Conservation (phyloP, 805 yeast species). For the Ogataea zsoltii region DNA sequence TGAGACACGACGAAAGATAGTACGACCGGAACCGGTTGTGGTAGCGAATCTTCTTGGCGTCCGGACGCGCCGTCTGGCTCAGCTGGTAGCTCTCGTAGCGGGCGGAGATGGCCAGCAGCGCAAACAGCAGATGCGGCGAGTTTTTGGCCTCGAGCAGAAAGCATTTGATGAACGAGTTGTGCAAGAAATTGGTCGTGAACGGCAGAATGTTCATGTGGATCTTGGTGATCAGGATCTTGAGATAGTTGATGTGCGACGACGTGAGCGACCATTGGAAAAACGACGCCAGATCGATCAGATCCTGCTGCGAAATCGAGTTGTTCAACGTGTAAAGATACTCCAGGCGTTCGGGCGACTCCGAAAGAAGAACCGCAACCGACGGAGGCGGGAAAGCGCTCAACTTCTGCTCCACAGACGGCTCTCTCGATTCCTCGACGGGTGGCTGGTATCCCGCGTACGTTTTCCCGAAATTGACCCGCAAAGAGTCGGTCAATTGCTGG, state of each 20-base stretch:
- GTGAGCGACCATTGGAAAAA: constrained; percentile 33
- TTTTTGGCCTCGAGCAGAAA: constrained; percentile 37
- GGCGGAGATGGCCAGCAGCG: constrained; percentile 74
- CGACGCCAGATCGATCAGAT: constrained; percentile 28
- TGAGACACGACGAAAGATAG: constrained; percentile 65
- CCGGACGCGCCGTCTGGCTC: constrained; percentile 19
- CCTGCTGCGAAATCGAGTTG: constrained; percentile 28
- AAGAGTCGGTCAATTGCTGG: constrained; percentile 23
- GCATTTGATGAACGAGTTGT: constrained; percentile 35
- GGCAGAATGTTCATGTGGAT: constrained; percentile 37
- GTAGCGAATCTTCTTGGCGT: constrained; percentile 32
- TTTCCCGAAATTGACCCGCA: constrained; percentile 17
- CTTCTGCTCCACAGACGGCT: not conserved
- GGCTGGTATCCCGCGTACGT: not conserved
- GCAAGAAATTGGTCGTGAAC: constrained; percentile 36
- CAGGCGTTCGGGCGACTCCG: constrained; percentile 19
- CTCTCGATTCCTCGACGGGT: not conserved
- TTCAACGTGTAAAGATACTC: constrained; percentile 33
- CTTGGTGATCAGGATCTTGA: constrained; percentile 36
- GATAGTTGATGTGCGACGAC: constrained; percentile 35
- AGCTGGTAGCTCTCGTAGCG: constrained; percentile 42
- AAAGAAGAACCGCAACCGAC: constrained; percentile 12
- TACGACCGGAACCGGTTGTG: constrained; percentile 61
- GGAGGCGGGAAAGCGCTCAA: constrained; percentile 30
- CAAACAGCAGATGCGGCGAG: constrained; percentile 67